A percentile compares a stretch with the other conserved stretches of the same genome.
Conservation (phyloP, 2,329 filamentous ascomycete species). For the Colletotrichum sp. region DNA sequence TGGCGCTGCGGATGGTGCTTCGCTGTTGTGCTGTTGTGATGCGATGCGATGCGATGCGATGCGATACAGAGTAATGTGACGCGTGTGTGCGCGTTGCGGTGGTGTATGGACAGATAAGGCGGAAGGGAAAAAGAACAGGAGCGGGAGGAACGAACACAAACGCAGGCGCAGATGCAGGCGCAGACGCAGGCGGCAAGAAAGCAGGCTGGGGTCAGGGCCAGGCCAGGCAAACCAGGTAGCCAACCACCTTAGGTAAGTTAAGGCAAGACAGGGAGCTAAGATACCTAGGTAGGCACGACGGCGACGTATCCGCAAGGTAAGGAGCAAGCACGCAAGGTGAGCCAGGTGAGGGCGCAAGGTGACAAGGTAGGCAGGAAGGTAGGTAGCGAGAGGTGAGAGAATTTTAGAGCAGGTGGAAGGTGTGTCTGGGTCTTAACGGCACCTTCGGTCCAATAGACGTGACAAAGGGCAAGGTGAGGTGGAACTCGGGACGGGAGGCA, state of each 20-base stretch:
- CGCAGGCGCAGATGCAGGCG: neutral
- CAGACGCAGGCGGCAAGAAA: neutral
- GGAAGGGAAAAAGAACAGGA: neutral
- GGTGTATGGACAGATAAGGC: neutral
- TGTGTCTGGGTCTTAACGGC: neutral
- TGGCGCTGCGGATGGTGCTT: neutral
- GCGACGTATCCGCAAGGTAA: neutral
- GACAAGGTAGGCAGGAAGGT: neutral
- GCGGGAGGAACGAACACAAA: neutral
- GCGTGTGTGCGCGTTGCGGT: constrained; percentile 11
- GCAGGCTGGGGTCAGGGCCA: neutral
- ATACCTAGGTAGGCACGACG: neutral
- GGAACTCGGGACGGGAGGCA: neutral
- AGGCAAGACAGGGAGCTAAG: neutral
- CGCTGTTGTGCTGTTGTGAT: neutral
- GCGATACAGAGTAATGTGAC: constrained; percentile 8
- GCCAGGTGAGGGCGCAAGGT: neutral
- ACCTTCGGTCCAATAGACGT: neutral
- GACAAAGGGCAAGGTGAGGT: neutral
- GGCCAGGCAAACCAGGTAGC: neutral
- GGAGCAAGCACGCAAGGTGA: neutral
- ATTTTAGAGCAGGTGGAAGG: neutral
- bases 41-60: neutral
- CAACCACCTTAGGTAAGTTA: neutral
- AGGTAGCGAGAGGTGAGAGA: neutral